Evolutionary conservation across 2,329 filamentous ascomycete genomes (phyloP).

Genomic region (Talaromyces sp.): DNA sequence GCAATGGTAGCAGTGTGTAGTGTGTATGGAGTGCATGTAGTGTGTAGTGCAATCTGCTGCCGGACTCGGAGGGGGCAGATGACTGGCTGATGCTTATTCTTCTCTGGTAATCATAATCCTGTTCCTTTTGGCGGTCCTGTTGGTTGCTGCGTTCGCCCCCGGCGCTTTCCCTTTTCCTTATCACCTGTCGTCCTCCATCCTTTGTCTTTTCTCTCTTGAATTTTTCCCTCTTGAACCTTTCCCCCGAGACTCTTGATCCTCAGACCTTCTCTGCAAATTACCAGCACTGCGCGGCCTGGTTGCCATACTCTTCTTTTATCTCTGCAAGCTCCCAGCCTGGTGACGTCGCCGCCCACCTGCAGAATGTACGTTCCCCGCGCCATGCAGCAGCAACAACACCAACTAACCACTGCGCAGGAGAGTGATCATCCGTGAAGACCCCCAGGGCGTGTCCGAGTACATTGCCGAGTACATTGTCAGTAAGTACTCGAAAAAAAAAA

Average conservation of each 20-base stretch:
- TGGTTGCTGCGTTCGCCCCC: background rate
- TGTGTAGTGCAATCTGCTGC: background rate
- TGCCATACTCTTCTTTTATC: background rate
- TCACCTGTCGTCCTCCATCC: background rate
- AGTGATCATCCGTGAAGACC: slow-evolving; percentile 74
- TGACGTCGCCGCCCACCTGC: slow-evolving; percentile 10
- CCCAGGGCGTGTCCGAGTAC: slow-evolving; percentile 63
- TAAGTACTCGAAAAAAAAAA: slow-evolving; percentile 29
- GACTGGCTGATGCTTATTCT: background rate
- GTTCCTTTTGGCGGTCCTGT: background rate
- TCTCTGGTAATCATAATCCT: background rate
- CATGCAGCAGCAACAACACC: background rate
- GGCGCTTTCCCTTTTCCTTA: background rate
- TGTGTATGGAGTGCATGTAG: no score
- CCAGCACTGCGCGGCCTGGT: background rate
- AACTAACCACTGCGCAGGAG: slow-evolving; percentile 51
- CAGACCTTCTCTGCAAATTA: no score
- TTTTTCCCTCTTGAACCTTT: background rate
- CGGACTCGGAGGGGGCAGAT: background rate
- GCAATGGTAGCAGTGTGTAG: background rate
- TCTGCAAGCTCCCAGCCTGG: background rate
- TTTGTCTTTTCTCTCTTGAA: background rate
- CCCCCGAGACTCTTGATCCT: no score
- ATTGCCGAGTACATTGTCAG: slow-evolving; percentile 76
- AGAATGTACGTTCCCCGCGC: slow-evolving; percentile 8